Conservation (phyloP, 1,139 yeast genomes). For the Meyerozyma elateridarum region DNA sequence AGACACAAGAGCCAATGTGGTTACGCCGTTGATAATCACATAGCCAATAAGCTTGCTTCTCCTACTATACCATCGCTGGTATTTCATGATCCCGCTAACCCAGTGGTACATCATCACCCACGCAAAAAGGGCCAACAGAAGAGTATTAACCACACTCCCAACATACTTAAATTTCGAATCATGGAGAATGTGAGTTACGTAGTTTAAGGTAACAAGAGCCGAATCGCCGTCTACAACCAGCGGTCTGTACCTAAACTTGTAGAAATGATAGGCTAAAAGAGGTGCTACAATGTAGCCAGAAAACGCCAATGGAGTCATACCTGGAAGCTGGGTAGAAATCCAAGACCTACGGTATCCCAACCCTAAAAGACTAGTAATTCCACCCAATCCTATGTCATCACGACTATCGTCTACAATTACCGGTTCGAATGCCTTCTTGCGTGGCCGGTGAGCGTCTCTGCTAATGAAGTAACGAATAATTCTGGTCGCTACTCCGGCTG, state of each 20-base stretch:
- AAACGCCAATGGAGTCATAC: conserved; percentile 47
- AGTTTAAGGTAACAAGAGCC: conserved; percentile 51
- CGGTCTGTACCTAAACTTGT: conserved; percentile 49
- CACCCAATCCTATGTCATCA: conserved; percentile 55
- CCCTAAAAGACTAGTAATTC: conserved; percentile 50
- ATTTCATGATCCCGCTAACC: conserved; percentile 32
- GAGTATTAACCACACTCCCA: conserved; percentile 15
- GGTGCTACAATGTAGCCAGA: conserved; percentile 56
- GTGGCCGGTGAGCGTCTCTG: conserved; percentile 10
- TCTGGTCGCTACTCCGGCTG: conserved; percentile 51
- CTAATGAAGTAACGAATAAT: conserved; percentile 23
- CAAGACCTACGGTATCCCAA: conserved; percentile 47
- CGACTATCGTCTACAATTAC: conserved; percentile 26
- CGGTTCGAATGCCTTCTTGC: conserved; percentile 10
- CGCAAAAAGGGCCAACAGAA: conserved; percentile 18
- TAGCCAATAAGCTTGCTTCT: conserved; percentile 35
- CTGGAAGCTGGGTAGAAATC: conserved; percentile 30
- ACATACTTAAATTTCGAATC: not conserved
- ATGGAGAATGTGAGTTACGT: conserved; percentile 41
- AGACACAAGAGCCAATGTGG: conserved; percentile 23
- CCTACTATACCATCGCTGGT: conserved; percentile 23
- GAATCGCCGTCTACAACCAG: conserved; percentile 58
- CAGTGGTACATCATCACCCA: conserved; percentile 31
- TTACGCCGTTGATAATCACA: conserved; percentile 21
- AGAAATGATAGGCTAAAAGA: conserved; percentile 42